Evolutionary conservation across 305 asterid genomes (phyloP), one percentile per base, ranked within the genome.

Genomic region (Fraxinus xanthoxyloides): DNA sequence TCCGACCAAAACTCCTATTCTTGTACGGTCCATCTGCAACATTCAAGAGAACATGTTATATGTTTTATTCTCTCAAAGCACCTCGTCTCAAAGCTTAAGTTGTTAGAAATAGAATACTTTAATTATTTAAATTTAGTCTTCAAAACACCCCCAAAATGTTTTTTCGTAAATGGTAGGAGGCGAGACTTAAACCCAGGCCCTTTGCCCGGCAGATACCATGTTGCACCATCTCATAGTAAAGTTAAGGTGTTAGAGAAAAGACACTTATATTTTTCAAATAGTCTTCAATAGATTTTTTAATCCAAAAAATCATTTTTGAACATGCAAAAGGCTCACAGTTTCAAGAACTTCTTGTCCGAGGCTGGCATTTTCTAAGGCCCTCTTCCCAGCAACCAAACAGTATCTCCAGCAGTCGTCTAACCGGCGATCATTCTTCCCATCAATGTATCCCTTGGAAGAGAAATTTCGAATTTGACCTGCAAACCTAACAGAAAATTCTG

Each of bases 1-100:
- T 21, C 97, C 94, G 21, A 92, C 93, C 61, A 92, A 80, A 56
- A 92, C 93, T 19, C 97, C 92, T 5, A 90, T 86, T 76, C 90
- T 87, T 24, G 48, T 82, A 79, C 81, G 86, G 72, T 90, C 92
- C 91, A 92, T 88, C 94, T 90, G 86, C 75, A 82, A 80, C 40
- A 80, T 19, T 75, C 4, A n/a, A n/a, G 36, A 79, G 23, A 32
- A 9, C 54, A 19, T 10, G 31, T 38, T 36, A 38, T 24, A 76
- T 21, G 23, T 69, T 69, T 30, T 21, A 30, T 69, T 26, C 1
- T 69, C 19, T 30, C 12, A 36, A 26, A 28, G 36, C 19, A 67
- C 23, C 23, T 51, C 8, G 5, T 51, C 61, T 51, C 17, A 51
- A 51, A 51, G 23, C 23, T 17, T 17, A 48, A 48, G 61, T 17